Conservation (phyloP, 176 grass and related monocot genomes). For the Typha latifolia region DNA sequence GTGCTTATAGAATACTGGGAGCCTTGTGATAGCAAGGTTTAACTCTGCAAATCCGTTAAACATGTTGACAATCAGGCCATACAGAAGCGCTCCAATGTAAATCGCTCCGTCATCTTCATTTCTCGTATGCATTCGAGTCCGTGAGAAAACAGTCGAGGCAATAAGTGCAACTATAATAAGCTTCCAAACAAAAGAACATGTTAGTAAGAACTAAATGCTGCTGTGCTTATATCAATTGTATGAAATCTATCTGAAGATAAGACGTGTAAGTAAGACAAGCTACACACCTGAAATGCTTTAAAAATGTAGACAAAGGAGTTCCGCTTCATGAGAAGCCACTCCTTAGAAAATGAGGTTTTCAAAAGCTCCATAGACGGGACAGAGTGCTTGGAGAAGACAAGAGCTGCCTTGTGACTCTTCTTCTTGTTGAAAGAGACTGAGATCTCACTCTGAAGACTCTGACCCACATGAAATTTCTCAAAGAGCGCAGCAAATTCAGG, state of each 20-base stretch:
- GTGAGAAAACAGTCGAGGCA: background rate
- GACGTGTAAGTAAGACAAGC: background rate
- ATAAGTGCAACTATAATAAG: background rate
- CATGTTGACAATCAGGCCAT: background rate
- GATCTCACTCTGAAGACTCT: background rate
- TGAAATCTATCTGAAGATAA: background rate
- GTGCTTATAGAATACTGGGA: constrained; percentile 84
- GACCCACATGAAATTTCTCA: background rate
- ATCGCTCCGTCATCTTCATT: background rate
- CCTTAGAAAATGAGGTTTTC: background rate
- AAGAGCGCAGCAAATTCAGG: background rate
- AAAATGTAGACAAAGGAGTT: constrained; percentile 2
- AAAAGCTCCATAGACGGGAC: background rate
- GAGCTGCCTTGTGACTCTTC: background rate
- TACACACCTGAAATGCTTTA: background rate
- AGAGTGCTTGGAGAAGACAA: background rate
- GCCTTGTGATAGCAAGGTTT: constrained; percentile 64
- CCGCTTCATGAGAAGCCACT: background rate
- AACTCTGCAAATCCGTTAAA: constrained; percentile 35
- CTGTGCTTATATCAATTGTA: too few relatives aligned
- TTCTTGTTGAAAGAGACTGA: background rate
- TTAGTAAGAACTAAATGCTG: background rate
- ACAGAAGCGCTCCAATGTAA: background rate
- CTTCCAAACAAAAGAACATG: background rate
- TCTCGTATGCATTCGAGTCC: background rate